Percentiles rank a stretch among this genome's conserved stretches.
Evolutionary conservation across 768 basidiomycete genomes (phyloP).

Genomic region (Tricholoma bakamatsutake): DNA sequence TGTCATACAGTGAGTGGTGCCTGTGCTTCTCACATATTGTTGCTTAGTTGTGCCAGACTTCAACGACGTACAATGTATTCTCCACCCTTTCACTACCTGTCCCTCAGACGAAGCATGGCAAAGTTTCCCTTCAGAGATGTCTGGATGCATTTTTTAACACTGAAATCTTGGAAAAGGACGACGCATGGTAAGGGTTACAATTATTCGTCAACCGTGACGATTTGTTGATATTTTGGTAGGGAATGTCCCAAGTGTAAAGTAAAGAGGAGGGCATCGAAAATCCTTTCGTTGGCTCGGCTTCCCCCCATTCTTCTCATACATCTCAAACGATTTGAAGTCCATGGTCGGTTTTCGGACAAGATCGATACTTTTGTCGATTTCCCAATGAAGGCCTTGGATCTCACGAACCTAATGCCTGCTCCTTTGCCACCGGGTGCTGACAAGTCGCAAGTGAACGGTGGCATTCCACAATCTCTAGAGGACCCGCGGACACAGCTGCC

Average conservation of each 20-base stretch:
- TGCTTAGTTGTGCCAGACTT: conserved; percentile 55
- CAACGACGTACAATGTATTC: conserved; percentile 95
- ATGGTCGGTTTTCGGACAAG: conserved; percentile 92
- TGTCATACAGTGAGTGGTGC: conserved; percentile 66
- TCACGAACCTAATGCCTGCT: conserved; percentile 81
- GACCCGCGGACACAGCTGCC: conserved; percentile 82
- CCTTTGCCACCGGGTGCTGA: conserved; percentile 63
- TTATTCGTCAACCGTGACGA: neutral
- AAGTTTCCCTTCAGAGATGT: conserved; percentile 71
- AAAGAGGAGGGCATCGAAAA: conserved; percentile 81
- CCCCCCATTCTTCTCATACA: conserved; percentile 92
- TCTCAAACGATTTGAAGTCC: conserved; percentile 86
- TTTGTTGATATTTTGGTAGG: conserved; percentile 38
- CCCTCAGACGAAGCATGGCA: conserved; percentile 55
- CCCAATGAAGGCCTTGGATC: conserved; percentile 56
- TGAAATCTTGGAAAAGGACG: conserved; percentile 86
- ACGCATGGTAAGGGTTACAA: conserved; percentile 70
- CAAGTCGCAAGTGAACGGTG: conserved; percentile 38
- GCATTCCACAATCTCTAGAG: conserved; percentile 39
- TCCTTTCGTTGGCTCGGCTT: conserved; percentile 83
- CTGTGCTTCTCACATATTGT: conserved; percentile 1
- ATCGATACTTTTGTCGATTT: conserved; percentile 94
- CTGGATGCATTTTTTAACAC: conserved; percentile 87
- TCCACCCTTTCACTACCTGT: conserved; percentile 93
- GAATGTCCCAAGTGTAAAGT: conserved; percentile 93